A percentile compares a stretch with the other conserved stretches of the same genome.
Evolutionary conservation across 148 eudicot species (phyloP).

Genomic region (Rheum nobile): DNA sequence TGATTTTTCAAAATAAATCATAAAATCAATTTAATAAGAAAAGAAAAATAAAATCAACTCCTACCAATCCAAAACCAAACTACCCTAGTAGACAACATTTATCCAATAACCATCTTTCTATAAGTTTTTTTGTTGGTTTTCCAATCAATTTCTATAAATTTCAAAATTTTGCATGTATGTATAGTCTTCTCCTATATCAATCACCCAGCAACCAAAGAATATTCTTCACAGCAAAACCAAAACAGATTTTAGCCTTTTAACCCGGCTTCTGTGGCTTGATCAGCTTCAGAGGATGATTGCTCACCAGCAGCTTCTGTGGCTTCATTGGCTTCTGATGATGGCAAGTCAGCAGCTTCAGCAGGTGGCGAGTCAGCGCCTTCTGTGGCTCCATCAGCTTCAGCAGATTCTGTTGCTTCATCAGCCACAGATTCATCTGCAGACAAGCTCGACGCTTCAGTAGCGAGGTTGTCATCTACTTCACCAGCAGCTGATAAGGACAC

Average conservation of each 20-base stretch:
- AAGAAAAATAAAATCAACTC: neutral
- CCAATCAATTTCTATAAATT: neutral
- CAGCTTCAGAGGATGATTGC: neutral
- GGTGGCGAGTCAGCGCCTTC: neutral
- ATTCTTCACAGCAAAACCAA: neutral
- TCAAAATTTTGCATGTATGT: neutral
- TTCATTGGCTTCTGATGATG: neutral
- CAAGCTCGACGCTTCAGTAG: constrained; percentile 8
- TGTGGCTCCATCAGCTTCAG: neutral
- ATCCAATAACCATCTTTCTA: neutral
- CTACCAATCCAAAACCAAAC: neutral
- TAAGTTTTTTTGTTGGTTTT: neutral
- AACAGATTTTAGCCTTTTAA: neutral
- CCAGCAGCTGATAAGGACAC: constrained; percentile 16
- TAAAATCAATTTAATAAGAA: neutral
- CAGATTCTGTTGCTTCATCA: neutral
- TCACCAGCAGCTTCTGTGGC: neutral
- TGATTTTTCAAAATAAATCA: neutral
- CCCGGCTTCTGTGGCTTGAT: neutral
- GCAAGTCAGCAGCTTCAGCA: neutral
- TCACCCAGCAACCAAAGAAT: neutral
- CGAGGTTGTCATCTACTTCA: constrained; percentile 9
- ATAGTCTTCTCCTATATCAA: neutral
- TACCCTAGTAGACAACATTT: neutral
- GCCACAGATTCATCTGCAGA: neutral